Percentiles rank a stretch among this genome's conserved stretches.
phyloP scores from a whole-genome alignment of 257 asterid genomes.

The Linaria vulgaris region DNA sequence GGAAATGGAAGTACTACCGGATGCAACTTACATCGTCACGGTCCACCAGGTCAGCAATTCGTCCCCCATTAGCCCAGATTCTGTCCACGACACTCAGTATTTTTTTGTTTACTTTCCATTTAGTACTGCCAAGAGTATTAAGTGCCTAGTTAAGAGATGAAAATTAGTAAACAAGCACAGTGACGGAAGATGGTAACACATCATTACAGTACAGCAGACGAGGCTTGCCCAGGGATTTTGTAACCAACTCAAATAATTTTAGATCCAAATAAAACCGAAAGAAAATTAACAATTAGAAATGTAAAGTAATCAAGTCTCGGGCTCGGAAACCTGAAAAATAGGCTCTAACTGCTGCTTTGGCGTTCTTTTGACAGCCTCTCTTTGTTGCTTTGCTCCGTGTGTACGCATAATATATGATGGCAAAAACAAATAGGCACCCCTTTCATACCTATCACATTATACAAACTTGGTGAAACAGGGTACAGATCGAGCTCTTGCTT shows the following conservation, averaged over 20 bases:
- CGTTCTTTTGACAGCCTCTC: constrained; percentile 74
- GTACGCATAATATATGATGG: constrained; percentile 97
- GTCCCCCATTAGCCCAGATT: constrained; percentile 92
- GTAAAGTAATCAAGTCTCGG: neutral
- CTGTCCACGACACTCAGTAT: constrained; percentile 74
- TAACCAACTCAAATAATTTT: neutral
- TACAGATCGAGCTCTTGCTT: neutral
- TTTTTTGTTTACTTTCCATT: constrained; percentile 93
- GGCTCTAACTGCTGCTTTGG: constrained; percentile 71
- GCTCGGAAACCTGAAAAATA: constrained; percentile 60
- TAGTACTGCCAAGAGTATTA: constrained; percentile 84
- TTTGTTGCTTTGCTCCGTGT: constrained; percentile 92
- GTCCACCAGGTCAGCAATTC: constrained; percentile 85
- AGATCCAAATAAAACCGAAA: constrained; percentile 19
- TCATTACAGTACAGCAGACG: constrained; percentile 3
- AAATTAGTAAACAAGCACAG: constrained; percentile 12
- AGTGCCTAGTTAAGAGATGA: constrained; percentile 61
- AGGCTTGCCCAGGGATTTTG: constrained; percentile 1
- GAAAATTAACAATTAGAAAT: neutral
- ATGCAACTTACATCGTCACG: constrained; percentile 74
- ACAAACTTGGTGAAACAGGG: constrained; percentile 17
- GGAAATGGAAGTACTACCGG: constrained; percentile 14
- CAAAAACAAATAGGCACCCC: constrained; percentile 89
- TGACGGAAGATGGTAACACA: neutral
- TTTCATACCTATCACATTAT: constrained; percentile 58